Evolutionary conservation across 441 rosid species (phyloP).

Genomic region (Oxalis stricta): DNA sequence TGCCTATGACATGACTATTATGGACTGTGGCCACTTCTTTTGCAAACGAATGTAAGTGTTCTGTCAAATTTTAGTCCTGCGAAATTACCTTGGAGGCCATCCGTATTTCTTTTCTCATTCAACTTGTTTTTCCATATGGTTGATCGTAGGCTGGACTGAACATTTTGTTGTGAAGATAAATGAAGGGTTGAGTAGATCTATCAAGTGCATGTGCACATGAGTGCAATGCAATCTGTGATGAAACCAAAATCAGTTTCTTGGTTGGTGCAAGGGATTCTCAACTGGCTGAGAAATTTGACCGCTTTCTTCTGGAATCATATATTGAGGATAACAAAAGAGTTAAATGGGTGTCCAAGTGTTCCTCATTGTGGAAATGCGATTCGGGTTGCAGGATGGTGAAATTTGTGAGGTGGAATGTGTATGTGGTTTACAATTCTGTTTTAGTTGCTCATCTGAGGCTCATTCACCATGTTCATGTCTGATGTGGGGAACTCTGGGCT

Average conservation of each 20-base stretch:
- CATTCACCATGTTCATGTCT: conserved; percentile 87
- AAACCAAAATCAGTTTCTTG: conserved; percentile 36
- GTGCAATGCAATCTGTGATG: conserved; percentile 63
- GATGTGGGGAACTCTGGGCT: conserved; percentile 80
- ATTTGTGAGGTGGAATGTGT: conserved; percentile 71
- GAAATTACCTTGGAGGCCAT: too few relatives aligned
- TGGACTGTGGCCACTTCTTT: conserved; percentile 49
- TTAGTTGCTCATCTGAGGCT: conserved; percentile 47
- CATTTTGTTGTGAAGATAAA: conserved; percentile 68
- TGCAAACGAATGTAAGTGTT: conserved; percentile 43
- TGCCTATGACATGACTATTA: conserved; percentile 17
- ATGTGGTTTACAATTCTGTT: conserved; percentile 69
- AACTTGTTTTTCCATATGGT: neutral
- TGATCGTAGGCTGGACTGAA: conserved; percentile 58
- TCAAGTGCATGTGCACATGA: conserved; percentile 62
- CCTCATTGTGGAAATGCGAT: conserved; percentile 89
- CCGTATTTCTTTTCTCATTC: too few relatives aligned
- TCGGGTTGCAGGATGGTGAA: conserved; percentile 50
- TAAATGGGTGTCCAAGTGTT: conserved; percentile 85
- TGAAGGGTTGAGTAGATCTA: conserved; percentile 65
- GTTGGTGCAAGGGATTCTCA: conserved; percentile 36
- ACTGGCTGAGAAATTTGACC: conserved; percentile 59
- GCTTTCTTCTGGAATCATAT: conserved; percentile 69
- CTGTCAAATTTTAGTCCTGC: too few relatives aligned
- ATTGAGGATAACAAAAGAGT: conserved; percentile 80